Base-by-base conservation (phyloP, 208 protist species). In the Acanthamoeba healyi region DNA sequence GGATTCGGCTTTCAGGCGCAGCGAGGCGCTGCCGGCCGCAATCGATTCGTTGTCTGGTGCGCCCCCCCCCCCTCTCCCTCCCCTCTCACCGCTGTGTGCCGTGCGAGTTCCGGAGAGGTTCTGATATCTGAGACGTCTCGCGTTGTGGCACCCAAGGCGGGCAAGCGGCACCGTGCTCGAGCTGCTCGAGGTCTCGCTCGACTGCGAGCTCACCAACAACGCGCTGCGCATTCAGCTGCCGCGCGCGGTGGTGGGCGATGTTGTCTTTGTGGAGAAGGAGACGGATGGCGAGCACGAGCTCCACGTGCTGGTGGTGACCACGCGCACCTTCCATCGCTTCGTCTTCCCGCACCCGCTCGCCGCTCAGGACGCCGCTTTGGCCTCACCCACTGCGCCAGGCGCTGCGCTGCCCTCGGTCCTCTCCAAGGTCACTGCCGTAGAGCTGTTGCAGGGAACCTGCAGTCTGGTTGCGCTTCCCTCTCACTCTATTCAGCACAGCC, bases 241-340 rank as follows among this genome's bases (percentile, higher is more conserved):
- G 4, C 70, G 70, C 14, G 32, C 89, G 4, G 72, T 94, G 10
- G 89, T 94, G 7, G 67, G 67, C 29, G 89, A 94, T 17, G 89
- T 94, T 12, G 72, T 94, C 34, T 84, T 94, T 14, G 22, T 77
- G 32, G 89, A 94, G 65, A 79, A 63, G 61, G 32, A 38, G 26
- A 44, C 32, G 22, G 67, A 94, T 26, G 67, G 38, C 42, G 65
- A 42, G 44, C 29, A 38, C 17, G 86, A 92, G 63, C 46, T 94
- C 12, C 89, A 94, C 40, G 89, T 94, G 36, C 26, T 74, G 19
- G 89, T 94, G 29, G 67, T 49, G 29, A 94, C 89, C 49, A 94
- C 40, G 22, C 89, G 89, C 46, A 94, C 89, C 34, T 94, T 94
- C 24, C 89, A 94, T 44, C 89, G 89, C 70, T 94, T 94, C 36